Evolutionary conservation across 2,329 filamentous ascomycete species (phyloP), one percentile per base, ranked within the genome.

Genomic region (Xylaria sp.): DNA sequence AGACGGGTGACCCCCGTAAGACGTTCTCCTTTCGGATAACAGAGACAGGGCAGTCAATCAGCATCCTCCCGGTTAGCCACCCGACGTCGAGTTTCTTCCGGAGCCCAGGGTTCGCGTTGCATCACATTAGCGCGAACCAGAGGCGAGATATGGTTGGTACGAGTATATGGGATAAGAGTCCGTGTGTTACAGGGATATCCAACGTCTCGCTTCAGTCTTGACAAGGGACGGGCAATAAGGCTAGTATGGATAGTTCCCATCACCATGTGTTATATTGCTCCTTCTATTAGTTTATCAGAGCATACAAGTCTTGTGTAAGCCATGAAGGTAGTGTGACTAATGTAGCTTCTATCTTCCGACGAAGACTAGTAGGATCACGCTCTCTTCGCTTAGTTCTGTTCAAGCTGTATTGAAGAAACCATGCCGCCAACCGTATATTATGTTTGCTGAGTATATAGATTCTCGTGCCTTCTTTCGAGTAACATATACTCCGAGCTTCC

Each of bases 161-260:
- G n/a, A 56, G 23, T 31, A 13, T 52, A 18, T 52, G 46, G 46
- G 18, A 4, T 20, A 56, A 15, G 23, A n/a, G 68, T 67, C 68
- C 60, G 65, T 70, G 68, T 67, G 64, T 67, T 61, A 55, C 64
- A 67, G 54, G 50, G 55, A 57, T 64, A 15, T 39, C 46, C 59
- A 63, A 64, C 55, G 60, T 52, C 46, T 54, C 44, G 44, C 39
- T 46, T 62, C 63, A 12, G 51, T 54, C 15, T 34, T 18, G 48
- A 56, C 50, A 57, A 52, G 55, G 50, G 48, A 46, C 39, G 46
- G 52, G 58, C 18, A 57, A 57, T 56, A 59, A 46, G 39, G 48
- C 46, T 60, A 34, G 28, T 48, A 10, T 48, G 46, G 46, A 46
- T 58, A 34, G 48, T 55, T 39, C 31, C 48, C 39, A 41, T 48